phyloP scores from a whole-genome alignment of 257 asterid genomes.

The Petunia secreta region DNA sequence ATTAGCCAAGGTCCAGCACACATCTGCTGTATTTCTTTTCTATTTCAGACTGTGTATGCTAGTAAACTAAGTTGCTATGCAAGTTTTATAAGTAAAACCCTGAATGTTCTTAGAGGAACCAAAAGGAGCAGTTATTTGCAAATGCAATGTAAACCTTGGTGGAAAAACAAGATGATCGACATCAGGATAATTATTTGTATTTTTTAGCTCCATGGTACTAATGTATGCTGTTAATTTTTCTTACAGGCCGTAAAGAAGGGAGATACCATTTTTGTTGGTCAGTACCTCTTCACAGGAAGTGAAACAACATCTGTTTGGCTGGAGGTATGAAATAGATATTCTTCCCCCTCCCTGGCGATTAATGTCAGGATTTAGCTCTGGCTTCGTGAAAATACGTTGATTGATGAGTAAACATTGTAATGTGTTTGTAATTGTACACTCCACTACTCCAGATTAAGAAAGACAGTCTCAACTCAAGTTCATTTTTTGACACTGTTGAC shows the following conservation, averaged over 20 bases:
- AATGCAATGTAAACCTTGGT: neutral
- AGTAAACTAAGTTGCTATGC: neutral
- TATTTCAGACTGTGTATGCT: neutral
- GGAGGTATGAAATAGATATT: constrained; percentile 56
- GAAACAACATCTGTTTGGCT: constrained; percentile 92
- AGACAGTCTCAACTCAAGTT: neutral
- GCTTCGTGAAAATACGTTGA: neutral
- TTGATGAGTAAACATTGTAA: neutral
- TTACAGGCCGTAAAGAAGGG: constrained; percentile 80
- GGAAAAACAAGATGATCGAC: neutral
- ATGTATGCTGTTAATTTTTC: constrained; percentile 26
- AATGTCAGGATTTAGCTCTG: neutral
- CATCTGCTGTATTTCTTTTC: neutral
- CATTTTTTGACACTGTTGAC: neutral
- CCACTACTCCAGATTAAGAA: neutral
- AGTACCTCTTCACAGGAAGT: constrained; percentile 88
- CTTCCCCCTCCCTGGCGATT: neutral
- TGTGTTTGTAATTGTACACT: constrained; percentile 19
- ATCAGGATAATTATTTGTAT: neutral
- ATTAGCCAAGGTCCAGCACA: constrained; percentile 59
- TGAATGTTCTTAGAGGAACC: neutral
- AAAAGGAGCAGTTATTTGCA: neutral
- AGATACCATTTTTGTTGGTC: constrained; percentile 88
- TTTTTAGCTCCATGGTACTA: neutral
- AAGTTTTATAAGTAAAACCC: neutral